phyloP scores from a whole-genome alignment of 2,329 filamentous ascomycete genomes.

The Drechslera avenae region DNA sequence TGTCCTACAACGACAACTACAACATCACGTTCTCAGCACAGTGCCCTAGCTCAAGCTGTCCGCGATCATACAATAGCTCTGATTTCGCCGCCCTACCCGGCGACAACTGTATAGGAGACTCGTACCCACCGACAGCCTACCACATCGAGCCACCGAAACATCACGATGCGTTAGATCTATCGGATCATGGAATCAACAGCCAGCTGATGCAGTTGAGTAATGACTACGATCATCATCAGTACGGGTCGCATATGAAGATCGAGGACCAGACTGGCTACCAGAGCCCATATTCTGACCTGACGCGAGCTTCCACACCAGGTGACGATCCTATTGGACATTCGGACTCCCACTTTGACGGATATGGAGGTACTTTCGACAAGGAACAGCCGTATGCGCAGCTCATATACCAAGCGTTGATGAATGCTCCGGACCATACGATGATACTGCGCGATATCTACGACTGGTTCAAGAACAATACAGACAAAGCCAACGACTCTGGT shows the following conservation, averaged over 20 bases:
- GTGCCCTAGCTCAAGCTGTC: conserved; percentile 23
- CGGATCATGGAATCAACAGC: conserved; percentile 23
- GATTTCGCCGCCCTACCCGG: conserved; percentile 22
- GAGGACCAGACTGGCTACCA: conserved; percentile 26
- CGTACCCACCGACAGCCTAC: conserved; percentile 42
- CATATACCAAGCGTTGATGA: conserved; percentile 76
- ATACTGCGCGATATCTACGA: conserved; percentile 85
- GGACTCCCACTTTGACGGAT: conserved; percentile 13
- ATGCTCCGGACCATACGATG: conserved; percentile 70
- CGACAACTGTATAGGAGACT: conserved; percentile 18
- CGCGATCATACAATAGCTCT: conserved; percentile 29
- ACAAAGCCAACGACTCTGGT: conserved; percentile 67
- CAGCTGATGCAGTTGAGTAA: conserved; percentile 32
- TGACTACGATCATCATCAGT: conserved; percentile 33
- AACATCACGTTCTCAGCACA: conserved; percentile 24
- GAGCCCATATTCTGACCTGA: conserved; percentile 29
- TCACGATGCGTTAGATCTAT: conserved; percentile 26
- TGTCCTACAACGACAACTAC: conserved; percentile 32
- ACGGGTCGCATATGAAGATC: conserved; percentile 18
- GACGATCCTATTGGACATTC: conserved; percentile 15
- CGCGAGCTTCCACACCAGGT: conserved; percentile 30
- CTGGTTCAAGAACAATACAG: conserved; percentile 84
- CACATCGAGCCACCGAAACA: conserved; percentile 36
- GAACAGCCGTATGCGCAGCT: conserved; percentile 80
- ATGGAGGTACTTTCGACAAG: conserved; percentile 38